These are phyloP conservation scores for Salix purpurea DNA, from an alignment of 345 rosid genomes.

Conservation along the genomic window DNA sequence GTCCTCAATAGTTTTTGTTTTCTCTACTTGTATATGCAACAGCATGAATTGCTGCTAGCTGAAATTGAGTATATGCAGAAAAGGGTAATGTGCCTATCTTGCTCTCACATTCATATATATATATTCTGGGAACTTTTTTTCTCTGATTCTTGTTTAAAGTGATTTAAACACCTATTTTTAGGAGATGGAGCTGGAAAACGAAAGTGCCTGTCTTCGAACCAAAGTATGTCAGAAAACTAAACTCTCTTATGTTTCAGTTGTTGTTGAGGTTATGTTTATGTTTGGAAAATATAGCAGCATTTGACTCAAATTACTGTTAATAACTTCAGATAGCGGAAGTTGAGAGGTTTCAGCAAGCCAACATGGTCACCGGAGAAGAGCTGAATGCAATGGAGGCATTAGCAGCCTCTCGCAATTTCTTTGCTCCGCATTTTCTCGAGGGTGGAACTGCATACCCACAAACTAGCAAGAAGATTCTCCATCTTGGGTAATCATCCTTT, in stretches of 20 bases:
- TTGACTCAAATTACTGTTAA: not conserved
- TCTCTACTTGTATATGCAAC: constrained; percentile 19
- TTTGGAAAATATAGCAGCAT: too few relatives aligned
- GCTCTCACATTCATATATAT: not conserved
- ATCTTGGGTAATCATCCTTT: constrained; percentile 54
- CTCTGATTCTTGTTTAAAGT: not conserved
- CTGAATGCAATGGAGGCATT: constrained; percentile 73
- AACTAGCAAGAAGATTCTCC: constrained; percentile 71
- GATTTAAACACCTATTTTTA: constrained; percentile 3
- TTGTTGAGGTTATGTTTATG: not conserved
- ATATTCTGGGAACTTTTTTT: not conserved
- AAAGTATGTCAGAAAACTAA: constrained; percentile 45
- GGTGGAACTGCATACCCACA: constrained; percentile 45
- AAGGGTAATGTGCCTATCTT: constrained; percentile 46
- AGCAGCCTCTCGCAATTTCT: constrained; percentile 85
- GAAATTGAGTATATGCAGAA: constrained; percentile 90
- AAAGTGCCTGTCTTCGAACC: constrained; percentile 67
- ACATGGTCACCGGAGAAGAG: constrained; percentile 68
- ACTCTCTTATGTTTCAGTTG: not conserved
- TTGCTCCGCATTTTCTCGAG: constrained; percentile 51
- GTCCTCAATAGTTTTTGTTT: not conserved
- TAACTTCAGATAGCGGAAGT: constrained; percentile 67
- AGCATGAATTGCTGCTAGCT: constrained; percentile 93
- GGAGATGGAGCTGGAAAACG: constrained; percentile 94
- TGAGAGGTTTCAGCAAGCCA: constrained; percentile 76